Evolutionary conservation across 352 stramenopile species (phyloP).

Genomic region (Pythium sp.): DNA sequence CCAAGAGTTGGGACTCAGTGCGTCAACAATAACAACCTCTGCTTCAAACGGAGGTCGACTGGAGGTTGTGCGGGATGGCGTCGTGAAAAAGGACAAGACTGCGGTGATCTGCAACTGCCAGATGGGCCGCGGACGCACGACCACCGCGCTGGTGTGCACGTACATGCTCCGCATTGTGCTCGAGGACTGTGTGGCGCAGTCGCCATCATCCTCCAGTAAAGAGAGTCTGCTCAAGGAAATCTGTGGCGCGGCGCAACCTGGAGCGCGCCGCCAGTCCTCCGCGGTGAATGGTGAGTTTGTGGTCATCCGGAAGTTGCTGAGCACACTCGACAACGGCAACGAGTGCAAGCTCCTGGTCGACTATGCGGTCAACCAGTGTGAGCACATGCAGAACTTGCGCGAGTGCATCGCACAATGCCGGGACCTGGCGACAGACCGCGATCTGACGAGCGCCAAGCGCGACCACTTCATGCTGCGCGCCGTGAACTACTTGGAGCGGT

Average conservation of each 20-base stretch:
- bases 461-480: conserved; percentile 82
- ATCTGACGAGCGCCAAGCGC: conserved; percentile 60
- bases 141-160: conserved; percentile 84
- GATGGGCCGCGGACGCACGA: conserved; percentile 87
- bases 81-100: conserved; percentile 36
- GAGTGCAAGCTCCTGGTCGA: conserved; percentile 67
- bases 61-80: neutral
- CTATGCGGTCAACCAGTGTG: conserved; percentile 71
- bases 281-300: conserved; percentile 60
- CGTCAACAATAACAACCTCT: neutral
- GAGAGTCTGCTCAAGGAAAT: conserved; percentile 26
- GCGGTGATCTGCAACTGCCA: conserved; percentile 90
- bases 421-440: conserved; percentile 69
- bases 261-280: conserved; percentile 47
- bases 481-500: conserved; percentile 88
- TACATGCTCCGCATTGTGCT: conserved; percentile 84
- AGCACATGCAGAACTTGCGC: conserved; percentile 84
- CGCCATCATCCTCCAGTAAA: conserved; percentile 6
- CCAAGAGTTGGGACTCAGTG: conserved; percentile 45
- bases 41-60: neutral
- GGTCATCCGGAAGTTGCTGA: conserved; percentile 69
- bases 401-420: conserved; percentile 82
- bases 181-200: conserved; percentile 29
- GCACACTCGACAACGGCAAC: conserved; percentile 68
- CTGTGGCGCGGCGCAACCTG: conserved; percentile 5